phyloP scores from a whole-genome alignment of 1,284 basidiomycete genomes.

The Malassezia slooffiae region DNA sequence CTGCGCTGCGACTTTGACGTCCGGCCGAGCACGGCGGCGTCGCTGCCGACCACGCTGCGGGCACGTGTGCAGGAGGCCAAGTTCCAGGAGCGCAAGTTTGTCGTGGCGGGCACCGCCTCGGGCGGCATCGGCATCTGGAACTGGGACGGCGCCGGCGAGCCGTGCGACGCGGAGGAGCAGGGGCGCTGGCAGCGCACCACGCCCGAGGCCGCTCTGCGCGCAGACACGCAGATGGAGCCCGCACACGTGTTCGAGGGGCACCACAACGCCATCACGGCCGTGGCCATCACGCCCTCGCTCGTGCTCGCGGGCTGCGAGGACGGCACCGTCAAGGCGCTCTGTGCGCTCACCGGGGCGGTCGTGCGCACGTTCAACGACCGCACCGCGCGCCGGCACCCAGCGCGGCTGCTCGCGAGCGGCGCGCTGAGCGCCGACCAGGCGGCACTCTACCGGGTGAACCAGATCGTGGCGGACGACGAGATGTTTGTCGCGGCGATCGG shows the following conservation, averaged over 20 bases:
- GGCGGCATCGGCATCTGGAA: slow-evolving; percentile 36
- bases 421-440: slow-evolving; percentile 47
- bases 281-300: slow-evolving; percentile 27
- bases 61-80: slow-evolving; percentile 17
- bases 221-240: slow-evolving; percentile 56
- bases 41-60: slow-evolving; percentile 6
- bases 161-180: slow-evolving; percentile 18
- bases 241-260: slow-evolving; percentile 31
- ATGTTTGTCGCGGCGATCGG: slow-evolving; percentile 58
- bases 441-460: slow-evolving; percentile 53
- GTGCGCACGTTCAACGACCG: slow-evolving; percentile 43
- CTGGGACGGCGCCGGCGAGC: slow-evolving; percentile 24
- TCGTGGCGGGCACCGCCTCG: slow-evolving; percentile 32
- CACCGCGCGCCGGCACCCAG: slow-evolving; percentile 48
- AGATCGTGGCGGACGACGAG: slow-evolving; percentile 59
- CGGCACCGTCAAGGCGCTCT: slow-evolving; percentile 59
- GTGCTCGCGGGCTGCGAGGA: slow-evolving; percentile 46
- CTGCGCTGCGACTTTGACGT: slow-evolving; percentile 35
- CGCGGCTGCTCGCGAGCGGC: slow-evolving; percentile 53
- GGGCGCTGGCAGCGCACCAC: slow-evolving; percentile 35
- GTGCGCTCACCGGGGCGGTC: slow-evolving; percentile 54
- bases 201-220: slow-evolving; percentile 56
- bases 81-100: slow-evolving; percentile 34
- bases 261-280: slow-evolving; percentile 27
- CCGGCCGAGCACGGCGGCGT: slow-evolving; percentile 16